phyloP scores from a whole-genome alignment of 106 monocot species.

The Platanthera guangdongensis region DNA sequence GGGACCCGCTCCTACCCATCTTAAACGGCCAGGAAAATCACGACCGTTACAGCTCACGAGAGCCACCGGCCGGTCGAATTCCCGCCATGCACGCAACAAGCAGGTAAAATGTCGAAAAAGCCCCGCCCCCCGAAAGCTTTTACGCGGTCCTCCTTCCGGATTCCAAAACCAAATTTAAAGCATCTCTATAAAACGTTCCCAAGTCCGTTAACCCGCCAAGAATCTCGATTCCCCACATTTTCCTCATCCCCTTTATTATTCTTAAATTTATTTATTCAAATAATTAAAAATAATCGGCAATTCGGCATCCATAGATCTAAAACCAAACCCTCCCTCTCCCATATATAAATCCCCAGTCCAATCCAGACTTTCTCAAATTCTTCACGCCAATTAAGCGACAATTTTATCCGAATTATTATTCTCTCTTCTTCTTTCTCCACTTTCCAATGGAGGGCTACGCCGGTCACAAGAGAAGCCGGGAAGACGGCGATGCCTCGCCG shows the following conservation, averaged over 20 bases:
- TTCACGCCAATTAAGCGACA: background rate
- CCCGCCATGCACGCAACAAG: no score
- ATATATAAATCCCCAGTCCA: background rate
- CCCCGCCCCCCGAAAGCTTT: no score
- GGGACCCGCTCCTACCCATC: no score
- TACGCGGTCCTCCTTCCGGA: background rate
- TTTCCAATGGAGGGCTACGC: background rate
- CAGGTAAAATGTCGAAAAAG: background rate
- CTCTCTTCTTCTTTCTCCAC: background rate
- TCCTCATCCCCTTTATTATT: background rate
- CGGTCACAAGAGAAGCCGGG: slow-evolving; percentile 6
- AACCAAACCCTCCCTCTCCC: background rate
- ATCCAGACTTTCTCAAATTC: background rate
- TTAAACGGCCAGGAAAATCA: background rate
- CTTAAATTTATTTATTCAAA: no score
- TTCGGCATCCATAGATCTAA: background rate
- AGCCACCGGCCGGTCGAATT: no score
- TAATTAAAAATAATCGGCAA: background rate
- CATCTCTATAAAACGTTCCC: background rate
- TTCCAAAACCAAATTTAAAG: background rate
- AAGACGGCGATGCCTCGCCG: background rate
- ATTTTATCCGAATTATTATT: background rate
- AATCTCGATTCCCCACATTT: background rate
- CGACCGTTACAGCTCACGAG: background rate
- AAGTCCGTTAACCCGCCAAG: background rate